Conservation (phyloP, 495 filamentous ascomycete genomes). For the Hypoxylon perforatum region DNA sequence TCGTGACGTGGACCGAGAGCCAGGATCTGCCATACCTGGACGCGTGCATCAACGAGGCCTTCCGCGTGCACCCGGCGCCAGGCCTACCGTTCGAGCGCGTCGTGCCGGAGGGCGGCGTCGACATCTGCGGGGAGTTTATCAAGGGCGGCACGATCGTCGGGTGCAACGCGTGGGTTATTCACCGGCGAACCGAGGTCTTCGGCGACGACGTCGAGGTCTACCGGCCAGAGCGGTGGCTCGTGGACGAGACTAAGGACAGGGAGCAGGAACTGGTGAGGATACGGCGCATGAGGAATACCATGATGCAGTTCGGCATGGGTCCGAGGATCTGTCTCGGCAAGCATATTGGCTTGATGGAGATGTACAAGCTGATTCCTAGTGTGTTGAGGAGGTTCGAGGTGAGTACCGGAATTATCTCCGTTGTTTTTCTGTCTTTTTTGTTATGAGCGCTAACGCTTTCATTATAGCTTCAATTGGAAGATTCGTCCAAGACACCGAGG, state of each 20-base stretch:
- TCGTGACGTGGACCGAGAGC: conserved; percentile 34
- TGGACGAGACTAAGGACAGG: conserved; percentile 42
- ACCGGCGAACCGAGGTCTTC: conserved; percentile 61
- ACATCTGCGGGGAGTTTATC: conserved; percentile 60
- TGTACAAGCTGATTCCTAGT: conserved; percentile 62
- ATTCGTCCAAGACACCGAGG: conserved; percentile 24
- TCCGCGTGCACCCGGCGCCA: conserved; percentile 66
- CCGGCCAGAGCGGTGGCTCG: conserved; percentile 63
- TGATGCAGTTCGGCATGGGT: conserved; percentile 67
- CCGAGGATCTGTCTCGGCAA: conserved; percentile 70
- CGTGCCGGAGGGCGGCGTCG: conserved; percentile 61
- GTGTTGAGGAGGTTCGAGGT: conserved; percentile 32
- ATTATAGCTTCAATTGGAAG: conserved; percentile 22
- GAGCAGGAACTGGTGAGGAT: conserved; percentile 49
- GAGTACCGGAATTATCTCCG: conserved; percentile 43
- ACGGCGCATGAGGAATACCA: conserved; percentile 24
- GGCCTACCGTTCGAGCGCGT: conserved; percentile 64
- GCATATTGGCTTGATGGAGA: conserved; percentile 70
- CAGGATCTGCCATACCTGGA: conserved; percentile 71
- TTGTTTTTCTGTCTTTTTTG: conserved; percentile 53
- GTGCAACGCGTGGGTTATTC: conserved; percentile 67
- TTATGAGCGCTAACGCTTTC: no score
- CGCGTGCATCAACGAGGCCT: conserved; percentile 71
- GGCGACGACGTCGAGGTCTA: conserved; percentile 62
- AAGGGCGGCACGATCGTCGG: conserved; percentile 62